Conservation (phyloP, 768 basidiomycete genomes). For the Mycena pura region DNA sequence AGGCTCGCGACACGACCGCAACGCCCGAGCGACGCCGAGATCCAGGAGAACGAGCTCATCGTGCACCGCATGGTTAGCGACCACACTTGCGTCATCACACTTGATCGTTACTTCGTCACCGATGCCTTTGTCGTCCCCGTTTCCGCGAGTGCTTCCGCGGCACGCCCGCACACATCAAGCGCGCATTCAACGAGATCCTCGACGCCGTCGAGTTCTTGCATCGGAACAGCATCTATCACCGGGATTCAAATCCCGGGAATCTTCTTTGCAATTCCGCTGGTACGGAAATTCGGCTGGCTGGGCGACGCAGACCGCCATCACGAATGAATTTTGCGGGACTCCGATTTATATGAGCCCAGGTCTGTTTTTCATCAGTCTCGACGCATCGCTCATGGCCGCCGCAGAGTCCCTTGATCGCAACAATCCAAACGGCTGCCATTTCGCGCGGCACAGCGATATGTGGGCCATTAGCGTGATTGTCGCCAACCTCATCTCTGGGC, state of each 20-base stretch:
- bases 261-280: background rate
- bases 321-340: too few species aligned
- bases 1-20: slow-evolving; percentile 15
- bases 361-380: background rate
- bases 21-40: background rate
- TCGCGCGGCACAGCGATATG: background rate
- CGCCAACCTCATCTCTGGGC: background rate
- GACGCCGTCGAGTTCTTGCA: slow-evolving; percentile 1
- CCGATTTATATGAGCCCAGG: background rate
- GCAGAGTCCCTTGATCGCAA: slow-evolving; percentile 3
- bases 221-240: background rate
- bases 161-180: background rate
- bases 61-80: background rate
- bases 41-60: background rate
- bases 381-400: background rate
- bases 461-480: slow-evolving; percentile 1
- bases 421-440: background rate
- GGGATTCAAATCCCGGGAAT: background rate
- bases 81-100: too few species aligned
- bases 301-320: too few species aligned
- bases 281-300: background rate
- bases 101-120: too few species aligned
- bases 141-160: background rate
- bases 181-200: slow-evolving; percentile 1
- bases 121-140: too few species aligned